phyloP scores from a whole-genome alignment of 2,329 filamentous ascomycete species.

The Talaromyces amestolkiae region DNA sequence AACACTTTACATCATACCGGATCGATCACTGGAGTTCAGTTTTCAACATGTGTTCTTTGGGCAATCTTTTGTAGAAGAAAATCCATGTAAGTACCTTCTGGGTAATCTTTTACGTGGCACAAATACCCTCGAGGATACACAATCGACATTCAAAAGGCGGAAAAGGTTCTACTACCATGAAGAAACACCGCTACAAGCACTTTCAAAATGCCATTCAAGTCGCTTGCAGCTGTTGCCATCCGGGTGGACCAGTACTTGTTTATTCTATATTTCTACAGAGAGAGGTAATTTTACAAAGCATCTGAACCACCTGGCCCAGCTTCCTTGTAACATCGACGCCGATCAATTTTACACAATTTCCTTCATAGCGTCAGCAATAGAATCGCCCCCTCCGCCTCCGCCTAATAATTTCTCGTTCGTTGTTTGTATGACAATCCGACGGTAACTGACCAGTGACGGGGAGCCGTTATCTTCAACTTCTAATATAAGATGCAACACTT shows the following conservation, averaged over 20 bases:
- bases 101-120: background rate
- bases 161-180: background rate
- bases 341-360: background rate
- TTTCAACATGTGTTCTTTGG: too few relatives aligned
- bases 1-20: background rate
- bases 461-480: constrained; percentile 1
- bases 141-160: too few relatives aligned
- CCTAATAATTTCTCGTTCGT: background rate
- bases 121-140: background rate
- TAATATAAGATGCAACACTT: background rate
- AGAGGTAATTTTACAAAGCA: too few relatives aligned
- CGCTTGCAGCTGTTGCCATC: background rate
- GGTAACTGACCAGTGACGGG: background rate
- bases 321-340: background rate
- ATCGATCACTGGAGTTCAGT: too few relatives aligned
- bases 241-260: too few relatives aligned
- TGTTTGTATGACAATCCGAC: constrained; percentile 1
- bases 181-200: too few relatives aligned
- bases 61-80: background rate
- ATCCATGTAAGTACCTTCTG: background rate
- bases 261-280: too few relatives aligned
- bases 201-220: background rate
- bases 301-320: too few relatives aligned
- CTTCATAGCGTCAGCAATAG: background rate
- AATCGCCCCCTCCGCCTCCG: background rate